Conservation (phyloP, 2,329 filamentous ascomycete genomes). For the Endoconidiophora polonica region DNA sequence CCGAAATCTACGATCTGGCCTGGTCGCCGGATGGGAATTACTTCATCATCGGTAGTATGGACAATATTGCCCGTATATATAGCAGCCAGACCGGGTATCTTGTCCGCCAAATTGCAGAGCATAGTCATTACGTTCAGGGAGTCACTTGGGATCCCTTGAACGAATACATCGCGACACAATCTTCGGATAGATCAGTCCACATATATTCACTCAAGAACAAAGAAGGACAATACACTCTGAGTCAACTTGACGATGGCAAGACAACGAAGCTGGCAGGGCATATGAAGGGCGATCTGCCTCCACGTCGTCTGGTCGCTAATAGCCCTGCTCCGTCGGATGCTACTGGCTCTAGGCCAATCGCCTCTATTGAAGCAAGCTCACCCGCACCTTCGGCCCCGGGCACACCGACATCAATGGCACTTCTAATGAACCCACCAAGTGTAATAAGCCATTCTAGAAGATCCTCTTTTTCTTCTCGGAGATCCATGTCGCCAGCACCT, state of each 20-base stretch:
- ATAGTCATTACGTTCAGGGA: conserved; percentile 95
- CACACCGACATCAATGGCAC: conserved; percentile 72
- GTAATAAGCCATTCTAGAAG: conserved; percentile 79
- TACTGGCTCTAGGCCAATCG: conserved; percentile 23
- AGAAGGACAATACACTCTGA: conserved; percentile 79
- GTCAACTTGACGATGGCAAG: conserved; percentile 39
- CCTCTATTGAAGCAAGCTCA: conserved; percentile 48
- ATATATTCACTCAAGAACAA: conserved; percentile 95
- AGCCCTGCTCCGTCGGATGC: conserved; percentile 54
- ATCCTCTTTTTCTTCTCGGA: conserved; percentile 80
- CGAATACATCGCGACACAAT: conserved; percentile 95
- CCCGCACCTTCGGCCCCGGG: conserved; percentile 83
- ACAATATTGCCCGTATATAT: conserved; percentile 94
- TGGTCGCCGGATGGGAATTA: conserved; percentile 96
- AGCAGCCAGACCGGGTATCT: conserved; percentile 66
- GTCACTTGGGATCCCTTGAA: conserved; percentile 97
- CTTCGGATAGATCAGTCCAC: conserved; percentile 92
- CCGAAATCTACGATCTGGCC: conserved; percentile 93
- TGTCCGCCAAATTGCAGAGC: conserved; percentile 87
- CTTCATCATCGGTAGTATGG: conserved; percentile 98
- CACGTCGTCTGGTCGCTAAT: conserved; percentile 72
- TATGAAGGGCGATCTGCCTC: conserved; percentile 73
- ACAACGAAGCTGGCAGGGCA: conserved; percentile 69
- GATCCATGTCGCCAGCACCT: conserved; percentile 83
- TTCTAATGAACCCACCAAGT: conserved; percentile 90